Evolutionary conservation across 495 filamentous ascomycete genomes (phyloP).

Genomic region (Durotheca rogersii): DNA sequence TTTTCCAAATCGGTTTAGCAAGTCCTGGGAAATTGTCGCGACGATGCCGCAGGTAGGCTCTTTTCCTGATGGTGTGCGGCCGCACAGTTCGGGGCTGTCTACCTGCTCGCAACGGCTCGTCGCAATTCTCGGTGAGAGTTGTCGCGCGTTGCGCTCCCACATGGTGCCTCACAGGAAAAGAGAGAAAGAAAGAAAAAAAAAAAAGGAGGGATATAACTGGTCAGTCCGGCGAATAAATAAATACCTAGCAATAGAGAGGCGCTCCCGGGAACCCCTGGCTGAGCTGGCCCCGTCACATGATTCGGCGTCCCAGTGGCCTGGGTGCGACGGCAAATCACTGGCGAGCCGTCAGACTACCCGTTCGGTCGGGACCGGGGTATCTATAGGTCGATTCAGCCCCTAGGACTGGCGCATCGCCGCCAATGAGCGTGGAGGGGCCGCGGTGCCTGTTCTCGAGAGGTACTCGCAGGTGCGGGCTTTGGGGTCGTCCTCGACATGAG

Average conservation of each 20-base stretch:
- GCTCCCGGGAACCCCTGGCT: slow-evolving; percentile 14
- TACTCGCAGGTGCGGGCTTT: slow-evolving; percentile 40
- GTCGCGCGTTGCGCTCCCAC: no score
- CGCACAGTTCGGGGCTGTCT: no score
- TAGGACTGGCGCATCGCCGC: slow-evolving; percentile 17
- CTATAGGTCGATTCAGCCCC: slow-evolving; percentile 30
- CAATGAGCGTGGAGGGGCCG: slow-evolving; percentile 22
- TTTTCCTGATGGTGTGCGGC: no score
- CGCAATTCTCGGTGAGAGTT: no score
- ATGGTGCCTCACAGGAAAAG: no score
- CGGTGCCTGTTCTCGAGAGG: slow-evolving; percentile 25
- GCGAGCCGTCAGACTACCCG: slow-evolving; percentile 28
- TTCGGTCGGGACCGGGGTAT: slow-evolving; percentile 31
- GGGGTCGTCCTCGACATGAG: slow-evolving; percentile 38
- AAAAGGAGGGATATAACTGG: no score
- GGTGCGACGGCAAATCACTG: slow-evolving; percentile 31
- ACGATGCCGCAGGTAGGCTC: no score
- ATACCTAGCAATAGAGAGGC: slow-evolving; percentile 14
- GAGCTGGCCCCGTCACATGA: slow-evolving; percentile 34
- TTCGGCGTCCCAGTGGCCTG: slow-evolving; percentile 32
- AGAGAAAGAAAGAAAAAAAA: no score
- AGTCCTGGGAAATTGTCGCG: no score
- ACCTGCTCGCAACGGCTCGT: no score
- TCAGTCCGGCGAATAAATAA: no score
- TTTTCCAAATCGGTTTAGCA: no score